Base-by-base conservation (phyloP, 1,139 yeast genomes). In the Geotrichum bryndzae region DNA sequence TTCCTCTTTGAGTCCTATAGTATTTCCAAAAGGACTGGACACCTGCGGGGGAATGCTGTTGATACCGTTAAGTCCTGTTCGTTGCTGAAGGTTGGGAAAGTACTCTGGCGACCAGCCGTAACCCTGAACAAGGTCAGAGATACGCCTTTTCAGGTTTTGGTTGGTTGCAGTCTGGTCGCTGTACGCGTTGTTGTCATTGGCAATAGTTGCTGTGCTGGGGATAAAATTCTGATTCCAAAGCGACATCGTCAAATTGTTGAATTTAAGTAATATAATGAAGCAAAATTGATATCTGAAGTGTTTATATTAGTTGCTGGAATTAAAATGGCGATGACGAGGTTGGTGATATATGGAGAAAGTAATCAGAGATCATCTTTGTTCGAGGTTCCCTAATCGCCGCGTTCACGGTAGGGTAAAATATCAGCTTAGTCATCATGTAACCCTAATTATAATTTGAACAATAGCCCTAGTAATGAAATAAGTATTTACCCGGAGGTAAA, bases 51-150 rank as follows among this genome's bases (percentile, higher is more conserved):
- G 46, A 15, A 41, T 10, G 13, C 4, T 41, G 22, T 41, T 41
- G n/a, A 15, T 6, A 15, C 46, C 46, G 18, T 15, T 41, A 15
- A 41, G 46, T 18, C 46, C 46, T 15, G 46, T 41, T 3, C 46
- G 46, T 6, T 41, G 46, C 46, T 38, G 35, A 23, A 13, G 18
- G 18, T 29, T 41, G 22, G 59, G 56, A n/a, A 59, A 59, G 23
- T 55, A 55, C 38, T 54, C 61, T 7, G 61, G 61, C 15, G 53
- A 55, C 61, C 61, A 59, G 50, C 50, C 27, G 46, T 59, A 59
- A 27, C 38, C 59, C 31, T 59, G 61, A n/a, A 52, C 54, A 6
- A 59, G 58, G 48, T 59, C 61, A 5, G 58, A 55, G n/a, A 59
- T 22, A 22, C 61, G 25, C 13, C 61, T 53, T 35, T 56, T 56